Base-by-base conservation (phyloP, 768 basidiomycete genomes). In the Agaricus subrufescens region DNA sequence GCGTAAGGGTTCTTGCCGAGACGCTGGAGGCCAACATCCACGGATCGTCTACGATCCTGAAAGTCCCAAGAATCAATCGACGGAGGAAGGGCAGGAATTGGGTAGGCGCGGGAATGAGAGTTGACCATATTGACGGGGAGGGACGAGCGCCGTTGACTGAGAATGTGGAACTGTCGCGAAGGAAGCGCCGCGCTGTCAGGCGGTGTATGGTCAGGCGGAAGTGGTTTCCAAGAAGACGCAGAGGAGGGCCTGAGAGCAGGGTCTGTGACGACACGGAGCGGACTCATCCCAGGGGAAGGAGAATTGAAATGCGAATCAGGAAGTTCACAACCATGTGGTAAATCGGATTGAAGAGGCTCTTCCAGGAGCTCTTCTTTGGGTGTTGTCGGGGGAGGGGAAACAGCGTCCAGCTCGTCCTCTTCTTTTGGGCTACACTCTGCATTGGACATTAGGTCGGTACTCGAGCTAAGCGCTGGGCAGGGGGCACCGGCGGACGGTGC, bases 1-100 rank as follows among this genome's bases (percentile, higher is more conserved):
- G 82, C 81, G 58, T 75, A 81, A 0, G 79, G 79, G 61, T 82
- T 78, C 46, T 60, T 63, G 3, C 75, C 75, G n/a, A 80, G 73
- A n/a, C 78, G 75, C 54, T 76, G 75, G 46, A 82, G 66, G 63
- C 75, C 74, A 51, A 77, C 69, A 61, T 78, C 71, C 63, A 84
- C 72, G 53, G 79, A 74, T 61, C 75, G 59, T 53, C 83, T 66
- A 61, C 76, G 66, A 49, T 71, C 63, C 47, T 74, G 63, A 39
- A 76, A 73, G 66, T 83, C 75, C 60, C 69, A 67, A 60, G 72
- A 66, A 65, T 81, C 68, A 58, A 76, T 66, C 57, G 70, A 58
- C 47, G 73, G 67, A 59, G 74, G 68, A 64, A 73, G 67, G 12
- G 63, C 56, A 8, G 69, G 60, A n/a, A 62, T 51, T n/a, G 57